phyloP scores from a whole-genome alignment of 2,329 filamentous ascomycete species.

The Podosphaera aphanis region DNA sequence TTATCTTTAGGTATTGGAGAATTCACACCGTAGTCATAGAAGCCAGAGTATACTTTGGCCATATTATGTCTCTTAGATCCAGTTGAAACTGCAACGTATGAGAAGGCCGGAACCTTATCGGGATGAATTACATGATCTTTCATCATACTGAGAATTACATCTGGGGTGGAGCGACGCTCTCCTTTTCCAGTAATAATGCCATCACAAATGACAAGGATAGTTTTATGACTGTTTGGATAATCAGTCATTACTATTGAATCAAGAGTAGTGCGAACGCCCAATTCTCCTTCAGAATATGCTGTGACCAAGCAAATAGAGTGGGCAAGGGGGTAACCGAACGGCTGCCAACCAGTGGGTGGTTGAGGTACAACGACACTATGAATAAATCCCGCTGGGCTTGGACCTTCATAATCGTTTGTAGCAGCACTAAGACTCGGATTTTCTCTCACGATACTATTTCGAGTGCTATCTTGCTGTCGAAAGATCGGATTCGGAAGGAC shows the following conservation, averaged over 20 bases:
- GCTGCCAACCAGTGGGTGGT: slow-evolving; percentile 89
- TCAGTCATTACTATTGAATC: slow-evolving; percentile 95
- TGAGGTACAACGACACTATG: slow-evolving; percentile 91
- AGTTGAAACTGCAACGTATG: slow-evolving; percentile 87
- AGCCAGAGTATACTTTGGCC: slow-evolving; percentile 94
- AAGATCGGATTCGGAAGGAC: slow-evolving; percentile 52
- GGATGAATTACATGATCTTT: slow-evolving; percentile 62
- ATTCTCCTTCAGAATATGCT: slow-evolving; percentile 85
- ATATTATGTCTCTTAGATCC: slow-evolving; percentile 98
- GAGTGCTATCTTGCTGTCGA: slow-evolving; percentile 37
- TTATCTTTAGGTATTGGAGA: slow-evolving; percentile 62
- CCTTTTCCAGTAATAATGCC: slow-evolving; percentile 94
- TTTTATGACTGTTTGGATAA: slow-evolving; percentile 97
- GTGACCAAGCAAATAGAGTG: slow-evolving; percentile 90
- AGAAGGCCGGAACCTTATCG: slow-evolving; percentile 71
- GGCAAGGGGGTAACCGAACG: slow-evolving; percentile 82
- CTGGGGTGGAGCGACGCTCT: slow-evolving; percentile 66
- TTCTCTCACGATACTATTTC: slow-evolving; percentile 40
- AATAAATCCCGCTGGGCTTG: slow-evolving; percentile 80
- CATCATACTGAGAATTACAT: slow-evolving; percentile 82
- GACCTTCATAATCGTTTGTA: slow-evolving; percentile 38
- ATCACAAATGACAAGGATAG: slow-evolving; percentile 88
- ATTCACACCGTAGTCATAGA: slow-evolving; percentile 81
- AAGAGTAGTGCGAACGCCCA: slow-evolving; percentile 77
- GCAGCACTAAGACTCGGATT: slow-evolving; percentile 25